Percentiles rank a stretch among this genome's conserved stretches.
phyloP scores from a whole-genome alignment of 2,329 filamentous ascomycete species.

The Beauveria varroae region DNA sequence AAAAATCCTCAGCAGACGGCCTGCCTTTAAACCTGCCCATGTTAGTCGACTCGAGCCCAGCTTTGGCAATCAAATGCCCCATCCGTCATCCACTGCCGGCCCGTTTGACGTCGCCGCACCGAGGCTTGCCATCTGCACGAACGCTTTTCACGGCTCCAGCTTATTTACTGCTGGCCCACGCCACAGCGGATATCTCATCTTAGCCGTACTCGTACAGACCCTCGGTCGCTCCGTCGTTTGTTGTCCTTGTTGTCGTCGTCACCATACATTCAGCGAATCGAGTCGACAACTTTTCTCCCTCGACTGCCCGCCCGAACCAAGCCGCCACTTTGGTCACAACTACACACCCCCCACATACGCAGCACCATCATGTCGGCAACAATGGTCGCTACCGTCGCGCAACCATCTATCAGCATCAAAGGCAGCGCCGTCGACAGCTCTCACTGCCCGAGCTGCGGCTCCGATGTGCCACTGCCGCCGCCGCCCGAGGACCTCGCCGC shows the following conservation, averaged over 20 bases:
- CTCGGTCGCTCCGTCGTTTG: conserved; percentile 14
- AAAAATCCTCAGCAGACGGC: not conserved
- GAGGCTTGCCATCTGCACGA: not conserved
- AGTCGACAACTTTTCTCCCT: not conserved
- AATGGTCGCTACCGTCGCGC: conserved; percentile 29
- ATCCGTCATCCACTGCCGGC: not conserved
- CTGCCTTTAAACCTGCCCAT: not conserved
- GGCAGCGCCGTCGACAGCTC: conserved; percentile 18
- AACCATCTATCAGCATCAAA: conserved; percentile 17
- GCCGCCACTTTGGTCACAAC: not conserved
- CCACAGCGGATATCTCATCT: conserved; percentile 11
- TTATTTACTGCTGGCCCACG: not conserved
- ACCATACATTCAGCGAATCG: not conserved
- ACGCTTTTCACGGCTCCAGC: not conserved
- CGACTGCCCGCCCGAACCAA: not conserved
- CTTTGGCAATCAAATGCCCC: not conserved
- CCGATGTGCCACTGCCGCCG: conserved; percentile 24
- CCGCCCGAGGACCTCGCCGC: conserved; percentile 41
- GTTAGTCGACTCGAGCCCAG: not conserved
- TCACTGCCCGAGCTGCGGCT: conserved; percentile 47
- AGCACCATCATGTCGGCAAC: conserved; percentile 18
- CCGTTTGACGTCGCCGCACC: not conserved
- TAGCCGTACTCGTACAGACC: not conserved
- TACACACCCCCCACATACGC: no score
- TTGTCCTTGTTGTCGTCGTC: not conserved